phyloP scores from a whole-genome alignment of 352 stramenopile species.

The Phytophthora boehmeriae region DNA sequence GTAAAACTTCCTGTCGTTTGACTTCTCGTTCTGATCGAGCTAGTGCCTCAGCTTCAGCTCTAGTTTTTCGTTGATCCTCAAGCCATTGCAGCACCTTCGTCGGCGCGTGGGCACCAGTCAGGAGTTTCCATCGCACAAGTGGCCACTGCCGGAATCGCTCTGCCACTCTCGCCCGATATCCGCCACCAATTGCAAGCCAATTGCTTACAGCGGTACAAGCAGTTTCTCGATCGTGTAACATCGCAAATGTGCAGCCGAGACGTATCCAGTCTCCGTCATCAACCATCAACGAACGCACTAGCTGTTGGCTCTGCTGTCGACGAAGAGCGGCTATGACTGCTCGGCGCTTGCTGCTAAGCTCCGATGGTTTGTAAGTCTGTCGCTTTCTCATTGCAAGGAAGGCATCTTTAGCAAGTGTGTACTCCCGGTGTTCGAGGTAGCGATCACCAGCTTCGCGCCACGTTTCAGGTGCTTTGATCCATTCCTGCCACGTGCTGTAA shows the following conservation, averaged over 20 bases:
- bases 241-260: slow-evolving; percentile 47
- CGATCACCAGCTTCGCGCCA: slow-evolving; percentile 60
- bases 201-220: slow-evolving; percentile 32
- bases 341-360: slow-evolving; percentile 40
- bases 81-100: slow-evolving; percentile 34
- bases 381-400: slow-evolving; percentile 67
- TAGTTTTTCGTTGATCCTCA: slow-evolving; percentile 22
- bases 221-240: slow-evolving; percentile 50
- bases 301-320: slow-evolving; percentile 14
- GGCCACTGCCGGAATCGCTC: slow-evolving; percentile 60
- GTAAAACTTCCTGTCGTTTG: slow-evolving; percentile 38
- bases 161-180: slow-evolving; percentile 47
- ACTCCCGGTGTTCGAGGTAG: slow-evolving; percentile 56
- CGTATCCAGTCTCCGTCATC: slow-evolving; percentile 61
- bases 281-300: slow-evolving; percentile 2
- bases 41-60: slow-evolving; percentile 23
- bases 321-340: slow-evolving; percentile 31
- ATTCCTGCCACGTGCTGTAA: slow-evolving; percentile 57
- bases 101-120: slow-evolving; percentile 48
- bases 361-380: slow-evolving; percentile 37
- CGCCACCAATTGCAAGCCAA: slow-evolving; percentile 43
- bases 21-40: slow-evolving; percentile 23
- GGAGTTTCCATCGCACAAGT: slow-evolving; percentile 63
- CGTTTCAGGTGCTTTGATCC: slow-evolving; percentile 52
- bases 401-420: slow-evolving; percentile 63